Conservation (phyloP, 345 rosid genomes). For the Aegle marmelos region DNA sequence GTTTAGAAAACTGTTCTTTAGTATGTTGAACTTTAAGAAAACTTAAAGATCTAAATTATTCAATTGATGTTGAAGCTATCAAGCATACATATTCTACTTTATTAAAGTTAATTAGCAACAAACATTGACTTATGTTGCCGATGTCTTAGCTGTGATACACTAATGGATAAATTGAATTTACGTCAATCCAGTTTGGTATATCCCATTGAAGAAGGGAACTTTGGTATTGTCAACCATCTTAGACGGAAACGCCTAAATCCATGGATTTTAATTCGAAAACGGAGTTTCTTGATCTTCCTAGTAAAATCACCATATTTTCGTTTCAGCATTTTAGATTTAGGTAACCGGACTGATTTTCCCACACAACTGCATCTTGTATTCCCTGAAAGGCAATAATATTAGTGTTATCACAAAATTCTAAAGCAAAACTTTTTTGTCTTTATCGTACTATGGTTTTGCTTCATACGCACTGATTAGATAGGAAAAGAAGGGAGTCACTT, state of each 20-base stretch:
- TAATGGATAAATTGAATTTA: background rate
- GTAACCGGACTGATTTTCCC: conserved; percentile 33
- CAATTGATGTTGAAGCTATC: background rate
- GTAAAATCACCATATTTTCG: conserved; percentile 43
- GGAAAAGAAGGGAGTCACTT: background rate
- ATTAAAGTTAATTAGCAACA: background rate
- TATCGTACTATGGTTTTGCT: conserved; percentile 1
- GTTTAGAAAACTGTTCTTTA: background rate
- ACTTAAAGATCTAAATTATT: background rate
- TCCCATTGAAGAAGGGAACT: conserved; percentile 44
- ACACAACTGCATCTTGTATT: conserved; percentile 37
- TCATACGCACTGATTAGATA: background rate
- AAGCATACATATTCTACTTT: background rate
- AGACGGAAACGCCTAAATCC: conserved; percentile 56
- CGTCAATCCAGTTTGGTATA: conserved; percentile 48
- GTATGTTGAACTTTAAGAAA: background rate
- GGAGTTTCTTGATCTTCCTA: conserved; percentile 54
- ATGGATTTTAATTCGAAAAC: conserved; percentile 57
- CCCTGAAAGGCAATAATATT: conserved; percentile 22
- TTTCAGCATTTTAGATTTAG: conserved; percentile 41
- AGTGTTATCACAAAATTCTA: background rate
- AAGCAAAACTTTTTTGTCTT: background rate
- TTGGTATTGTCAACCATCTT: conserved; percentile 53
- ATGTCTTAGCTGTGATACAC: background rate
- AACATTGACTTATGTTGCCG: conserved; percentile 1